These are phyloP conservation scores for Calonectria leucothoes DNA, from an alignment of 2,329 filamentous ascomycete genomes.

Conservation along the genomic window DNA sequence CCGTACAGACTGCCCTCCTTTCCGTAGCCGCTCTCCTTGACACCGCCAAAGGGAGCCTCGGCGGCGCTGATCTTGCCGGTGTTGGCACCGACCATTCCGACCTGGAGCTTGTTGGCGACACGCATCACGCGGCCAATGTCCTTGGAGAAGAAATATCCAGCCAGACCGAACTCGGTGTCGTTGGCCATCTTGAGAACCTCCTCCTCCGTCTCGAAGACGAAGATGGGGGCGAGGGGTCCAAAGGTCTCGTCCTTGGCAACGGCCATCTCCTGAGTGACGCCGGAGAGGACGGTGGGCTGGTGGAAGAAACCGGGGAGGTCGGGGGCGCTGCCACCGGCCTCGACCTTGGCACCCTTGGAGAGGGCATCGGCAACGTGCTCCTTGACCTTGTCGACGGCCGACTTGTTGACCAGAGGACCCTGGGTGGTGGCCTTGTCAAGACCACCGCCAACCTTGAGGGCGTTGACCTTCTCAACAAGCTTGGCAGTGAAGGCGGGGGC, in stretches of 20 bases:
- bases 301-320: conserved; percentile 75
- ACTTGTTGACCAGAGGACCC: conserved; percentile 69
- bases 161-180: conserved; percentile 52
- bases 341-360: conserved; percentile 68
- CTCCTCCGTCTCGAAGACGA: conserved; percentile 50
- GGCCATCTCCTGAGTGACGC: conserved; percentile 49
- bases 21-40: conserved; percentile 52
- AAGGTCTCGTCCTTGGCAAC: conserved; percentile 48
- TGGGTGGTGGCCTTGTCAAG: conserved; percentile 41
- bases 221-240: conserved; percentile 44
- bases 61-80: conserved; percentile 49
- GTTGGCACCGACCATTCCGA: conserved; percentile 73
- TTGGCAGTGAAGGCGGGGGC: conserved; percentile 44
- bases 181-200: conserved; percentile 54
- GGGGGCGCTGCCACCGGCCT: conserved; percentile 70
- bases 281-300: conserved; percentile 77
- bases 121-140: conserved; percentile 52
- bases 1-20: conserved; percentile 58
- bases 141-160: conserved; percentile 49
- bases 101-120: conserved; percentile 66
- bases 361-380: conserved; percentile 71
- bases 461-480: conserved; percentile 44
- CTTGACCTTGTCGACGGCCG: conserved; percentile 71
- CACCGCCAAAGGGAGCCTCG: conserved; percentile 49
- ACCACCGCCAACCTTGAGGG: conserved; percentile 43